These are phyloP conservation scores for Zygoascus meyerae DNA, from an alignment of 1,139 yeast species.

Conservation along the genomic window DNA sequence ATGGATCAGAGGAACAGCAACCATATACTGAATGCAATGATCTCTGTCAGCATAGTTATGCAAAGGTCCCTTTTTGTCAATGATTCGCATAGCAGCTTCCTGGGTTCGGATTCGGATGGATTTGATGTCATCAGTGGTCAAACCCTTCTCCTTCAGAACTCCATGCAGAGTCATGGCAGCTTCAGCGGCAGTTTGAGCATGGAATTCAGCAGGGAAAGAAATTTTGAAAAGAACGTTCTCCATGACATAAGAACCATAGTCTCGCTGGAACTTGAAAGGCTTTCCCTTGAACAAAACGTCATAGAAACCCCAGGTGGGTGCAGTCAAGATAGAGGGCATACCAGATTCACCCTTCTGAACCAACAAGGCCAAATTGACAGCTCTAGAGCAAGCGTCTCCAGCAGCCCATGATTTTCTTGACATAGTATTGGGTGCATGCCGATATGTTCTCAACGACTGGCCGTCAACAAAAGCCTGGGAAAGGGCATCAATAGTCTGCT, in stretches of 20 bases:
- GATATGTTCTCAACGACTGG: conserved; percentile 51
- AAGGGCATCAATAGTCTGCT: conserved; percentile 49
- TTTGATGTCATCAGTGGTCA: conserved; percentile 45
- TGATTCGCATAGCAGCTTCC: conserved; percentile 54
- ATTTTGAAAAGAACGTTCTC: conserved; percentile 55
- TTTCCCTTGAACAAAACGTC: conserved; percentile 52
- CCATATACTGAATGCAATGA: conserved; percentile 59
- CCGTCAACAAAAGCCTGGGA: conserved; percentile 60
- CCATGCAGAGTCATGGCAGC: conserved; percentile 45
- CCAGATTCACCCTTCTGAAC: conserved; percentile 52
- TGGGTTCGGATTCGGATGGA: conserved; percentile 49
- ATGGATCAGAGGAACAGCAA: conserved; percentile 48
- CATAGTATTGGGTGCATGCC: conserved; percentile 60
- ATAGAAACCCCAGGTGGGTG: conserved; percentile 56
- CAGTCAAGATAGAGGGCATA: conserved; percentile 52
- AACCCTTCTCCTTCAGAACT: conserved; percentile 37
- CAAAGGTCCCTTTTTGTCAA: conserved; percentile 52
- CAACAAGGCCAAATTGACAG: conserved; percentile 49
- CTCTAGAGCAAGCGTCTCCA: conserved; percentile 57
- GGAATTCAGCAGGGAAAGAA: conserved; percentile 62
- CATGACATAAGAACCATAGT: conserved; percentile 55
- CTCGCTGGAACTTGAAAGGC: conserved; percentile 48
- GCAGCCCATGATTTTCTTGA: conserved; percentile 64
- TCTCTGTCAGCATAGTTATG: conserved; percentile 59
- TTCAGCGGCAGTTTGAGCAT: conserved; percentile 61